These are phyloP conservation scores for Candida nonsorbophila DNA, from an alignment of 805 yeast species.

Conservation along the genomic window DNA sequence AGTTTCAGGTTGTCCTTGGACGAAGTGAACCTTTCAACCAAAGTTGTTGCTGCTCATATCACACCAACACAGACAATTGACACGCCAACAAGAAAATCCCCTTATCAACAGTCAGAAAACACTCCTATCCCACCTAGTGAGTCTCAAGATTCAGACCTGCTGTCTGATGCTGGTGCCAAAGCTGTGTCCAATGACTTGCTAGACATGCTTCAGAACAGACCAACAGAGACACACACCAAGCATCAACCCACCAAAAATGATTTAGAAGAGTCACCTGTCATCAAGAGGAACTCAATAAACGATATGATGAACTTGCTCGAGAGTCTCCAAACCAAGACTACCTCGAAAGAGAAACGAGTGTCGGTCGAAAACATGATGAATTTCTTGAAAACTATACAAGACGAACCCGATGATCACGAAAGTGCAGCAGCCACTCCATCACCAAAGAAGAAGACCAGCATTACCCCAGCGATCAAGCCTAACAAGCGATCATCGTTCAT, in stretches of 20 bases:
- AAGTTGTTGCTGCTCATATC: too few species aligned
- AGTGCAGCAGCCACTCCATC: neutral
- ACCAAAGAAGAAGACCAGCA: neutral
- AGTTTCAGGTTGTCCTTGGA: conserved; percentile 11
- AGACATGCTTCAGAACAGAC: too few species aligned
- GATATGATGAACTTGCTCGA: conserved; percentile 28
- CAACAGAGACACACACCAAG: too few species aligned
- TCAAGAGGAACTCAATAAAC: conserved; percentile 21
- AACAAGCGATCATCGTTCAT: neutral
- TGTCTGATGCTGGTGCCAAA: too few species aligned
- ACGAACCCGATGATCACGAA: neutral
- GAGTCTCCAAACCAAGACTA: conserved; percentile 7
- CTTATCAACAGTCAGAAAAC: too few species aligned
- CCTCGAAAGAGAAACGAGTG: conserved; percentile 9
- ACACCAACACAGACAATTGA: too few species aligned
- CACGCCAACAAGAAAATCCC: too few species aligned
- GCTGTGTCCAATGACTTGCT: too few species aligned
- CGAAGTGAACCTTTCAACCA: conserved; percentile 6
- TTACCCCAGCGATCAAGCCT: neutral
- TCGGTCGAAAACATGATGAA: conserved; percentile 22
- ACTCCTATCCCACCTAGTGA: too few species aligned
- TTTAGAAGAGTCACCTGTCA: too few species aligned
- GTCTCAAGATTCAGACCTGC: too few species aligned
- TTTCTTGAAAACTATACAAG: conserved; percentile 9
- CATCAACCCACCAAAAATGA: too few species aligned